Conservation (phyloP, 179 eudicot genomes). For the Gypsophila paniculata region DNA sequence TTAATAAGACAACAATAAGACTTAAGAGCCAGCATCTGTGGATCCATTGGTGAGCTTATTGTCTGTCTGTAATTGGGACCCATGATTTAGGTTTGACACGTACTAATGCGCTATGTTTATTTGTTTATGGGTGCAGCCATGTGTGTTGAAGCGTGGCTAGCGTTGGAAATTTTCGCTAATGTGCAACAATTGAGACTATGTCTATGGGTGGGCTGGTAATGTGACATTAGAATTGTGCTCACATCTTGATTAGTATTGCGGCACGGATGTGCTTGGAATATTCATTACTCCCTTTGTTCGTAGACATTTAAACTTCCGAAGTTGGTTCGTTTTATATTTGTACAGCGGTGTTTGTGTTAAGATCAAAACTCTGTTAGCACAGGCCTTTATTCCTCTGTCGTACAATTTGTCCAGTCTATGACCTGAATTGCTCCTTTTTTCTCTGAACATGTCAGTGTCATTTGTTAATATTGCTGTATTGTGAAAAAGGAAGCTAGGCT, state of each 20-base stretch:
- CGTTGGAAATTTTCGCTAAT: neutral
- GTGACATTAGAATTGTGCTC: neutral
- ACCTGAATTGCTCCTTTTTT: neutral
- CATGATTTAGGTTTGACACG: neutral
- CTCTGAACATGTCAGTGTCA: neutral
- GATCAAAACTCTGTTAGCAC: neutral
- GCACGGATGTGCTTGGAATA: neutral
- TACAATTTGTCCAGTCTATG: neutral
- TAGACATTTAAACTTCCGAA: neutral
- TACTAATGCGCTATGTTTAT: neutral
- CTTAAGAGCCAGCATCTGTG: neutral
- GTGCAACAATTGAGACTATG: neutral
- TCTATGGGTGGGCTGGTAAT: neutral
- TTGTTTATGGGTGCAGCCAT: neutral
- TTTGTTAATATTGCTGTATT: neutral
- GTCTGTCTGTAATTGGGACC: neutral
- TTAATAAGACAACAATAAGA: neutral
- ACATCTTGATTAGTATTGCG: neutral
- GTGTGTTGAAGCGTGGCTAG: neutral
- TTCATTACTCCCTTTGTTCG: neutral
- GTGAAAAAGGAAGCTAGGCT: conserved; percentile 1
- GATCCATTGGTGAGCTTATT: neutral
- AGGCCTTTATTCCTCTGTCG: neutral
- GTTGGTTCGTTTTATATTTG: neutral
- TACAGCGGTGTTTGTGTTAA: neutral